These are phyloP conservation scores for Musa balbisiana DNA, from an alignment of 202 grass and related monocot genomes.

Conservation along the genomic window DNA sequence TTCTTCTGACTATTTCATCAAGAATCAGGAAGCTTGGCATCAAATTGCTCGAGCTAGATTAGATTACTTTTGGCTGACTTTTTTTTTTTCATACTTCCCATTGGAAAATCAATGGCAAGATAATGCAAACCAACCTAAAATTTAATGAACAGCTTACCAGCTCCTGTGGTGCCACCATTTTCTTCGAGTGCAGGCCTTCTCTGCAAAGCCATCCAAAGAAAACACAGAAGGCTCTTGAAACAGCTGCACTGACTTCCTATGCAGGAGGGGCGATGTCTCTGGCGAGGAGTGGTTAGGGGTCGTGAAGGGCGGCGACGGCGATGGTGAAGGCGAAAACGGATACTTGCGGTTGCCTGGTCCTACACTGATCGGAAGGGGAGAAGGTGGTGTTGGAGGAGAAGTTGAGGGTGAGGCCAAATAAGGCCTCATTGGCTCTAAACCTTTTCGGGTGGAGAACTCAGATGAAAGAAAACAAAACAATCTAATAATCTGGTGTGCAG, in stretches of 20 bases:
- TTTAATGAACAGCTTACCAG: slow-evolving; percentile 24
- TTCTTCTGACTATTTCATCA: no score
- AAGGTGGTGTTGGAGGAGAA: slow-evolving; percentile 36
- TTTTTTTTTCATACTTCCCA: no score
- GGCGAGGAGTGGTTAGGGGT: neutral
- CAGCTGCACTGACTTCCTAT: slow-evolving; percentile 12
- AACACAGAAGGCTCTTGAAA: slow-evolving; percentile 20
- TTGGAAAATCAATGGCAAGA: no score
- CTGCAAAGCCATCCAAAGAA: slow-evolving; percentile 20
- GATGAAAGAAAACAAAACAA: no score
- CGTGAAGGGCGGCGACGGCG: slow-evolving; percentile 44
- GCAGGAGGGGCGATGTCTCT: slow-evolving; percentile 25
- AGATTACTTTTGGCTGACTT: no score
- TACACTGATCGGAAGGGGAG: slow-evolving; percentile 50
- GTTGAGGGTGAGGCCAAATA: slow-evolving; percentile 28
- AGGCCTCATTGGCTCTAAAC: slow-evolving; percentile 23
- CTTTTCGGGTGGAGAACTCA: neutral
- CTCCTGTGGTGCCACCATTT: slow-evolving; percentile 27
- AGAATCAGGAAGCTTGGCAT: no score
- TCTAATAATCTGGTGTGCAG: no score
- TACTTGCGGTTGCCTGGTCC: slow-evolving; percentile 41
- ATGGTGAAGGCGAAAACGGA: slow-evolving; percentile 40
- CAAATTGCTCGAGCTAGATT: no score
- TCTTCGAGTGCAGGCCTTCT: slow-evolving; percentile 1
- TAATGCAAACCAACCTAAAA: no score